Evolutionary conservation across 1,284 basidiomycete species (phyloP), one percentile per base, ranked within the genome.

Genomic region (Leccinum subatratum): DNA sequence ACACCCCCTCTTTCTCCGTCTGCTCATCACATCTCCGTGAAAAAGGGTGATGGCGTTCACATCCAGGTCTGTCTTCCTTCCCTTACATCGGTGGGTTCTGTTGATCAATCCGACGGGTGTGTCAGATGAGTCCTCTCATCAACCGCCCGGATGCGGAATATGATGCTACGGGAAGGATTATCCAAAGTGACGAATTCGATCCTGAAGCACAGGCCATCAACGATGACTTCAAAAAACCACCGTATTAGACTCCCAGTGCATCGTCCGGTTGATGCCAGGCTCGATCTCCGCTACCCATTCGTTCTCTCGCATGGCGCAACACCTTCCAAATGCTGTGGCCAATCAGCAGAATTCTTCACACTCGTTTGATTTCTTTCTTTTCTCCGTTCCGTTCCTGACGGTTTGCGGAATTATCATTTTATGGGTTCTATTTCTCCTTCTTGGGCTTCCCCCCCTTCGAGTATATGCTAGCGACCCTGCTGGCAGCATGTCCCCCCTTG

Each of bases 201-300:
- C 77, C 82, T 7, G 87, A 90, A 74, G 80, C 84, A 7, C 86
- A 86, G 65, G 77, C 77, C 45, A 83, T 86, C 72, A 82, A 75
- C 70, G 78, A 83, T 64, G 86, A 89, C 68, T 89, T 88, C 81
- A 90, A 90, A 76, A 81, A 79, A 20, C 83, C 83, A 11, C 83
- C 83, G 1, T 86, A 86, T 69, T 85, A 81, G 73, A 68, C 32
- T 51, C 16, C 7, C 37, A 3, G 25, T 14, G 6, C 66, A 60
- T 48, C n/a, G 7, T 30, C 14, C 7, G 30, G 28, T 20, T n/a
- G 8, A 22, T 32, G 32, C 42, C 20, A 54, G 57, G 30, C n/a
- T 54, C 48, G 25, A 25, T 12, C 22, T 11, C 6, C 3, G n/a
- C 57, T 30, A 11, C 57, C 20, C 22, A 22, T 51, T 22, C 8